A percentile compares a stretch with the other conserved stretches of the same genome.
These are phyloP conservation scores for Metarhizium anisopliae DNA, from an alignment of 2,329 filamentous ascomycete species.

Conservation along the genomic window DNA sequence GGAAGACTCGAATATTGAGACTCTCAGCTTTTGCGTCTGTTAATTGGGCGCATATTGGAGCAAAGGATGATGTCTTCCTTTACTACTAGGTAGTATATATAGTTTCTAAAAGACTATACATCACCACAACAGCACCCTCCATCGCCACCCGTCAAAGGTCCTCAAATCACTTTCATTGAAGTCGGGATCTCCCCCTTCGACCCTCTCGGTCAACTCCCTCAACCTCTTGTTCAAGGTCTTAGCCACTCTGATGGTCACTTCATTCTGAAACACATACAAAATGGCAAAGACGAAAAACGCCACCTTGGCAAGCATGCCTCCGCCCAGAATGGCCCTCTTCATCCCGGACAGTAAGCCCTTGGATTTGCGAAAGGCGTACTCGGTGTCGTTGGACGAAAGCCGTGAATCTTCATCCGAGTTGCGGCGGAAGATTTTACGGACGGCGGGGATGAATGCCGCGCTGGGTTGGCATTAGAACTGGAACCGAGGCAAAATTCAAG, in stretches of 20 bases:
- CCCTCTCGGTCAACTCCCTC: slow-evolving; percentile 35
- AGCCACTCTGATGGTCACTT: slow-evolving; percentile 46
- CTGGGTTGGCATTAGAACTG: slow-evolving; percentile 19
- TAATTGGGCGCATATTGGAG: too few relatives aligned
- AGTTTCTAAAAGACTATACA: too few relatives aligned
- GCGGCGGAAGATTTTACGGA: slow-evolving; percentile 43
- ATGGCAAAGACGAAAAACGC: slow-evolving; percentile 48
- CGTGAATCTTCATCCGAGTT: slow-evolving; percentile 27
- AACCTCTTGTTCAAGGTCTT: slow-evolving; percentile 41
- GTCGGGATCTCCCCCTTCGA: slow-evolving; percentile 37
- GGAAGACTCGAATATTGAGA: too few relatives aligned
- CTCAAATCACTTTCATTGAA: slow-evolving; percentile 40
- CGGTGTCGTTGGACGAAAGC: slow-evolving; percentile 39
- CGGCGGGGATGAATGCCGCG: slow-evolving; percentile 41
- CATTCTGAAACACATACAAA: slow-evolving; percentile 50
- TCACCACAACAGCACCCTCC: slow-evolving; percentile 41
- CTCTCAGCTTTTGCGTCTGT: too few relatives aligned
- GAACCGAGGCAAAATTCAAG: too few relatives aligned
- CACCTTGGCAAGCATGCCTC: slow-evolving; percentile 37
- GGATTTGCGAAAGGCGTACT: slow-evolving; percentile 46
- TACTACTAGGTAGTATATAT: too few relatives aligned
- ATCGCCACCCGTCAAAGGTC: slow-evolving; percentile 45
- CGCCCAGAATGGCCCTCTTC: slow-evolving; percentile 33
- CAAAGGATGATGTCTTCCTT: too few relatives aligned
- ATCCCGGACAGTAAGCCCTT: slow-evolving; percentile 42